Evolutionary conservation across 768 basidiomycete genomes (phyloP), one percentile per base, ranked within the genome.

Genomic region (Podaxis rugospora): DNA sequence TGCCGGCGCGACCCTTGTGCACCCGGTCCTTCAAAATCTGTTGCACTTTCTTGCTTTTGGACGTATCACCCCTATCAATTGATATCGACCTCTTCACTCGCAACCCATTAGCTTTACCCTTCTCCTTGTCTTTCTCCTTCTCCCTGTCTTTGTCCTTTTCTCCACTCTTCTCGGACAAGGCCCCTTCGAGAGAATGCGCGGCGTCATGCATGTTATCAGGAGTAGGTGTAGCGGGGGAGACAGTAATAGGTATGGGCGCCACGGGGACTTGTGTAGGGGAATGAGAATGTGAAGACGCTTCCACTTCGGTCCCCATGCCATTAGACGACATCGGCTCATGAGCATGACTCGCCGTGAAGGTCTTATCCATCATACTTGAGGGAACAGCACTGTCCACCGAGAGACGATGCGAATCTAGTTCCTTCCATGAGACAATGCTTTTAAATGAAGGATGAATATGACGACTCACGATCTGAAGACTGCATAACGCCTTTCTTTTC

Each of bases 21-120:
- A 92, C 89, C 9, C 83, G 80, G 61, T 82, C 80, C 72, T 88
- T 92, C 62, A 92, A 74, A 64, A 89, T 89, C 69, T 86, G 85
- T 65, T 87, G 87, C 55, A 92, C 77, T 69, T 88, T 90, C 72
- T 89, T 91, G 40, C 85, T 85, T 56, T 82, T 82, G 25, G 80
- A 84, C 7, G 77, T 75, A 63, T 86, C 82, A 44, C 65, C 73
- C 28, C 76, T 65, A 36, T 79, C 78, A 37, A 73, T 70, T 1
- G 78, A 80, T 4, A 72, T 64, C 10, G 78, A 79, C 9, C 77
- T 71, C 62, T 77, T 76, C 35, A 64, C 47, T 3, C 57, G 44
- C 4, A 66, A 47, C 23, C 64, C 59, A 53, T 63, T 60, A 2
- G 27, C 49, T 35, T 63, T 64, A 51, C 42, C 40, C 59, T 55